Conservation (phyloP, 2,329 filamentous ascomycete species). For the Nannizzia gypsea region DNA sequence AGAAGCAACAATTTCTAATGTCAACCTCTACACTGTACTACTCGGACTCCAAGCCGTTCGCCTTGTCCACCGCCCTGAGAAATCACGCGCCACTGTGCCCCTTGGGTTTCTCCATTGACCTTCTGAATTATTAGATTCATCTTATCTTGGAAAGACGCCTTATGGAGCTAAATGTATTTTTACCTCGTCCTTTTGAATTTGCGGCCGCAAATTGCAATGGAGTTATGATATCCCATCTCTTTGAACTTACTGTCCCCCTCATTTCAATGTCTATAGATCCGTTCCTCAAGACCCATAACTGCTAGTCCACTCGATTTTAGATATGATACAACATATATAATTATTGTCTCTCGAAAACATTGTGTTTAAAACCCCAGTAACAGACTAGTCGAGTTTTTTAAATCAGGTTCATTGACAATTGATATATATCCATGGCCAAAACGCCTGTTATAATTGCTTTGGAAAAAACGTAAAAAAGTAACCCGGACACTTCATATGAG, state of each 20-base stretch:
- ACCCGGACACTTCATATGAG: neutral
- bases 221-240: constrained; percentile 1
- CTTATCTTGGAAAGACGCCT: neutral
- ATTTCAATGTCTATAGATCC: neutral
- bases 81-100: constrained; percentile 5
- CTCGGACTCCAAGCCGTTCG: constrained; percentile 11
- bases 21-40: constrained; percentile 14
- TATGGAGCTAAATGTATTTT: neutral
- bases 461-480: neutral
- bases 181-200: neutral
- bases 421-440: neutral
- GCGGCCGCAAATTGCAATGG: neutral
- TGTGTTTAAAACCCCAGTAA: too few relatives aligned
- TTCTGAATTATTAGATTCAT: neutral
- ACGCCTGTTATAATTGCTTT: neutral
- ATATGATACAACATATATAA: too few relatives aligned
- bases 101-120: constrained; percentile 8
- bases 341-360: too few relatives aligned
- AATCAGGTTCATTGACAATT: neutral
- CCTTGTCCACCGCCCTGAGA: constrained; percentile 11
- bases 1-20: constrained; percentile 13
- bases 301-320: neutral
- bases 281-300: too few relatives aligned
- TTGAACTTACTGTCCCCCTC: neutral
- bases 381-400: neutral